These are phyloP conservation scores for Oldenlandia corymbosa DNA, from an alignment of 257 asterid genomes.

Conservation along the genomic window DNA sequence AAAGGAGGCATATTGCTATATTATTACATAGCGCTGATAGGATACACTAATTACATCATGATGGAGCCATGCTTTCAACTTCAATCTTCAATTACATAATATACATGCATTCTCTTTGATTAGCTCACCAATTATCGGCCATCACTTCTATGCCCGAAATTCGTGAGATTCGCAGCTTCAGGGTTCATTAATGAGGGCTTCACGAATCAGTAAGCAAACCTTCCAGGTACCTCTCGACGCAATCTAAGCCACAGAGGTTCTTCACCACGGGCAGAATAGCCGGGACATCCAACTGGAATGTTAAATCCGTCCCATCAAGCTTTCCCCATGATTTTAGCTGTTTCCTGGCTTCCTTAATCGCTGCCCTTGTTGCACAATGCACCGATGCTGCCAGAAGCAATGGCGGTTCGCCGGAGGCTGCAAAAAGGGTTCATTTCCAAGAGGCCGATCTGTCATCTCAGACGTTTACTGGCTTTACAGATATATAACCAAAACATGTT, in stretches of 20 bases:
- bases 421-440: background rate
- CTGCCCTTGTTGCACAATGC: slow-evolving; percentile 73
- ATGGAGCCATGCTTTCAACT: too few relatives aligned
- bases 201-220: slow-evolving; percentile 17
- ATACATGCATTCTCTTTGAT: too few relatives aligned
- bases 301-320: slow-evolving; percentile 31
- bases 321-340: slow-evolving; percentile 54
- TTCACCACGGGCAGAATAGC: slow-evolving; percentile 70
- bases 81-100: too few relatives aligned
- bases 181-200: too few relatives aligned
- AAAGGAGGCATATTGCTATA: too few relatives aligned
- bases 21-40: too few relatives aligned
- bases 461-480: background rate
- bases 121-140: too few relatives aligned
- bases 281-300: slow-evolving; percentile 53
- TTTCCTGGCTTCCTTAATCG: slow-evolving; percentile 59
- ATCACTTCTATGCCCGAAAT: too few relatives aligned
- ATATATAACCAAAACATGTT: background rate
- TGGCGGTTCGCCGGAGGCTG: slow-evolving; percentile 88
- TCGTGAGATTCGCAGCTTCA: too few relatives aligned
- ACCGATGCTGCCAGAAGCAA: slow-evolving; percentile 68
- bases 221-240: slow-evolving; percentile 43
- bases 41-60: too few relatives aligned
- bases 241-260: slow-evolving; percentile 54
- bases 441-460: background rate